Evolutionary conservation across 2,329 filamentous ascomycete genomes (phyloP).

Genomic region (Karstenula rhodostoma): DNA sequence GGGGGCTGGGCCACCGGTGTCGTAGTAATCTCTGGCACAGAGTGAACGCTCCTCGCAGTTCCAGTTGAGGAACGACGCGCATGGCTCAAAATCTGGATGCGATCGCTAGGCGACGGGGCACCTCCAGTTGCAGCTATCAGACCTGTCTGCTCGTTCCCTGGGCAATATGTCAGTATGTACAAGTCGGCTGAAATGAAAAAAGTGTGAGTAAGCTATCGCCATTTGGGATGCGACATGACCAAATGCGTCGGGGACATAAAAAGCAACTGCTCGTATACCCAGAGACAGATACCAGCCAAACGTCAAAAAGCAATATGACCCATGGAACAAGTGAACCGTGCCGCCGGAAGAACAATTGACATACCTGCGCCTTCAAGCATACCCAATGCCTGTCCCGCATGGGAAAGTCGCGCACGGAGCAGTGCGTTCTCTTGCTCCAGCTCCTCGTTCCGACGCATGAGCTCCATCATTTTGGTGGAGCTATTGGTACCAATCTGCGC

Average conservation of each 20-base stretch:
- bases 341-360: conserved; percentile 32
- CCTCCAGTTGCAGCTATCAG: conserved; percentile 38
- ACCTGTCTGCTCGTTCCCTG: conserved; percentile 30
- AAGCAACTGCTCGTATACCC: conserved; percentile 33
- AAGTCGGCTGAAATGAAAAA: background rate
- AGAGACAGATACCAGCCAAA: conserved; percentile 35
- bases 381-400: conserved; percentile 52
- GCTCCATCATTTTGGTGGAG: conserved; percentile 57
- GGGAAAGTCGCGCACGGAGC: conserved; percentile 59
- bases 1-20: conserved; percentile 47
- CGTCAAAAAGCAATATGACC: conserved; percentile 37
- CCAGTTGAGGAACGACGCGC: conserved; percentile 48
- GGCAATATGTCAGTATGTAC: conserved; percentile 5
- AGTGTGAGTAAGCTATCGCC: background rate
- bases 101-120: conserved; percentile 49
- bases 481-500: conserved; percentile 56
- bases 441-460: conserved; percentile 62
- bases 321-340: conserved; percentile 37
- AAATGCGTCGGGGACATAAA: conserved; percentile 23
- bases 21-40: conserved; percentile 46
- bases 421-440: conserved; percentile 64
- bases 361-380: conserved; percentile 49
- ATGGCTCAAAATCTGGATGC: conserved; percentile 50
- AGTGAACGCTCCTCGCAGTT: conserved; percentile 48
- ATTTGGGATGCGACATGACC: conserved; percentile 14